Evolutionary conservation across 352 stramenopile genomes (phyloP), one percentile per base, ranked within the genome.

Genomic region (Globisporangium splendens): DNA sequence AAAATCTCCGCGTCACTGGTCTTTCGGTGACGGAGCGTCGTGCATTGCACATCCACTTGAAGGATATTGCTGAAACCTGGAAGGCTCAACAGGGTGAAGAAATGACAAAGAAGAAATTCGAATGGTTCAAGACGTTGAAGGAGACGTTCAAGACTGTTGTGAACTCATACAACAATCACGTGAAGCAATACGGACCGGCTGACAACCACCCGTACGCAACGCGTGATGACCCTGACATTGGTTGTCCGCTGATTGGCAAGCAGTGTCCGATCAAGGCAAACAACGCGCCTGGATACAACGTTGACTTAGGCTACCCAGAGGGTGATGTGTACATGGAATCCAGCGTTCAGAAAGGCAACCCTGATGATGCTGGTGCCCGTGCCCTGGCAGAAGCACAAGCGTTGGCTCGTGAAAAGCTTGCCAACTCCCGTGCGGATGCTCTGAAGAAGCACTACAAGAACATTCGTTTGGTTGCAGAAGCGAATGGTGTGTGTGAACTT

Each of bases 111-210:
- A 81, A 92, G 42, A 97, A 97, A 61, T 96, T 82, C 59, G 82
- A 90, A 56, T 97, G 88, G 86, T 97, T 95, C 66, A 94, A 96
- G 66, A 88, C 87, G 38, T 78, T 97, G 21, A 96, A 95, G 58
- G 77, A 96, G 49, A 97, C 91, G 24, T 97, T 97, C 73, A 97
- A 97, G 70, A 91, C 85, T 3, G 89, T 96, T 54, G 76, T 97
- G 39, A 91, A 93, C 33, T 88, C 88, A 21, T 97, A 96, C 65
- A 88, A 97, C 65, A 77, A 83, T 20, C 91, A 97, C 71, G 88
- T 97, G 20, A 74, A 79, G 39, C 85, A 97, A 65, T 97, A 97
- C 62, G 91, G 91, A 55, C 89, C 88, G 18, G 79, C 75, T 1
- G 88, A 91, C 61, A 94, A 93, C 42, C 91, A 97, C 62, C 83